Conservation (phyloP, 1,284 basidiomycete genomes). For the Fomitopsis pinicola region DNA sequence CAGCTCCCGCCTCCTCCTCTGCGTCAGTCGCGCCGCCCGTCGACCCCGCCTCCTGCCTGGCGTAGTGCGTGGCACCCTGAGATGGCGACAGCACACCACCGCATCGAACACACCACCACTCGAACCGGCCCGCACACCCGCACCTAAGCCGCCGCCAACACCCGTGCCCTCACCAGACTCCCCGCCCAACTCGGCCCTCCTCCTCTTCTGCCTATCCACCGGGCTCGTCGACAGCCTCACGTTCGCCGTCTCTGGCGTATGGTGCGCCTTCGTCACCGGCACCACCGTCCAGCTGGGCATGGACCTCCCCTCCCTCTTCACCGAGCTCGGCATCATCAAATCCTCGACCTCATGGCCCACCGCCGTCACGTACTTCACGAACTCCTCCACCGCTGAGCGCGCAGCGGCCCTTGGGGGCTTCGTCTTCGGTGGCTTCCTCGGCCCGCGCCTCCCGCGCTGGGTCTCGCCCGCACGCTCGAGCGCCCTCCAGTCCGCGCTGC, state of each 20-base stretch:
- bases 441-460: background rate
- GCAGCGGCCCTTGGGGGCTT: slow-evolving; percentile 4
- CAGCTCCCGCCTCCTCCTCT: background rate
- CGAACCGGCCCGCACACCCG: background rate
- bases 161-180: background rate
- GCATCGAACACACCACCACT: background rate
- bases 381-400: slow-evolving; percentile 3
- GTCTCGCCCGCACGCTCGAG: slow-evolving; percentile 3
- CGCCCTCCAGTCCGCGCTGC: slow-evolving; percentile 3
- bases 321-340: background rate
- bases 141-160: background rate
- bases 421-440: slow-evolving; percentile 6
- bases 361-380: background rate
- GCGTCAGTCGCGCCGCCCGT: background rate
- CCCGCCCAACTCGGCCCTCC: slow-evolving; percentile 4
- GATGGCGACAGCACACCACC: background rate
- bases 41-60: background rate
- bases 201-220: slow-evolving; percentile 8
- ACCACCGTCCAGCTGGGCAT: slow-evolving; percentile 9
- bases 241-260: slow-evolving; percentile 7
- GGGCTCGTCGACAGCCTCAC: slow-evolving; percentile 9
- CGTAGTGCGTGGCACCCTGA: background rate
- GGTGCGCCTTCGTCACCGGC: slow-evolving; percentile 9
- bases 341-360: background rate
- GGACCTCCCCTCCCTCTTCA: slow-evolving; percentile 6